Percentiles rank a stretch among this genome's conserved stretches.
Conservation (phyloP, 1,284 basidiomycete species). For the Puccinia coronata region DNA sequence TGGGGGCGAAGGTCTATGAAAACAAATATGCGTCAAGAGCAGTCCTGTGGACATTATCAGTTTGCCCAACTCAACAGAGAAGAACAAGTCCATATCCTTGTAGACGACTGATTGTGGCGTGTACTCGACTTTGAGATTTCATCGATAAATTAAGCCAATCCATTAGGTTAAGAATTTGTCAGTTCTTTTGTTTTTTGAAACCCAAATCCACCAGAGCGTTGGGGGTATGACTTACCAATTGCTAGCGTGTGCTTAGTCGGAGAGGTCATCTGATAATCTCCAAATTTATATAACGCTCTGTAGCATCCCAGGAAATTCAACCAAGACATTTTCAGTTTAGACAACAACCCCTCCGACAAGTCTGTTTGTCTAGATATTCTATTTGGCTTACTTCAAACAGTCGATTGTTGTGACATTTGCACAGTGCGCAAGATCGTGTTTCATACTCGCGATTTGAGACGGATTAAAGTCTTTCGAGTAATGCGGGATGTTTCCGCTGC, state of each 20-base stretch:
- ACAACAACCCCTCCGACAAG: background rate
- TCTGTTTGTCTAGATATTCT: background rate
- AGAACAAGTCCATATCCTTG: constrained; percentile 63
- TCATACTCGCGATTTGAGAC: constrained; percentile 3
- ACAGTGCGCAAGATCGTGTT: constrained; percentile 34
- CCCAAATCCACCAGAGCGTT: constrained; percentile 60
- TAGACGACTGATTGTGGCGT: constrained; percentile 63
- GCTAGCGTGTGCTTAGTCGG: constrained; percentile 60
- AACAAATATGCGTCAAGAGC: background rate
- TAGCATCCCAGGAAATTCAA: background rate
- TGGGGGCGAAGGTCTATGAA: constrained; percentile 36
- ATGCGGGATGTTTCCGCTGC: constrained; percentile 44
- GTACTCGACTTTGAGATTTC: constrained; percentile 61
- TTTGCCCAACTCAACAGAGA: constrained; percentile 59
- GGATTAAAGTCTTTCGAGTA: constrained; percentile 39
- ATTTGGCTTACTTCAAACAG: constrained; percentile 35
- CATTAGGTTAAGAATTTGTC: constrained; percentile 61
- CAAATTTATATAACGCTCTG: constrained; percentile 45
- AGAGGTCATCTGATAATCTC: constrained; percentile 29
- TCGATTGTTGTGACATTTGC: constrained; percentile 34
- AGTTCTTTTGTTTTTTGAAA: constrained; percentile 59
- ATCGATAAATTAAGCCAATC: background rate
- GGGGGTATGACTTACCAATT: constrained; percentile 62
- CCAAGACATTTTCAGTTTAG: background rate
- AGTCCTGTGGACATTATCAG: background rate